Conservation (phyloP, 305 asterid genomes). For the Caryopteris hybrid region DNA sequence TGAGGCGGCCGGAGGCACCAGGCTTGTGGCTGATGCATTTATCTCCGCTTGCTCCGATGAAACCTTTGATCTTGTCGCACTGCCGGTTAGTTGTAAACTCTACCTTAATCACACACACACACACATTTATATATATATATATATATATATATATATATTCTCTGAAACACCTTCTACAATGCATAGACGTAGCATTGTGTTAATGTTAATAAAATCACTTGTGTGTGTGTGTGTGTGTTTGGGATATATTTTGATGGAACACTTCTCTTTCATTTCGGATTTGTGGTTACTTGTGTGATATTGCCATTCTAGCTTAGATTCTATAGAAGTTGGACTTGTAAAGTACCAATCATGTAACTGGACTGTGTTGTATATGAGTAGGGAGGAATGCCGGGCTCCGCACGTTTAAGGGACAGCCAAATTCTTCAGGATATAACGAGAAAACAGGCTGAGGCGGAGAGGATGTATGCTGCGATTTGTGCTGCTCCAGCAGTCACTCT, state of each 20-base stretch:
- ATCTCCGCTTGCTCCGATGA: constrained; percentile 60
- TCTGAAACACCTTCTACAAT: background rate
- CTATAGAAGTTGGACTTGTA: too few relatives aligned
- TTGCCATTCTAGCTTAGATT: too few relatives aligned
- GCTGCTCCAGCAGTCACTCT: constrained; percentile 96
- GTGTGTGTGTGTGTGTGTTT: too few relatives aligned
- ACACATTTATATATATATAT: too few relatives aligned
- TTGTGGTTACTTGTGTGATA: background rate
- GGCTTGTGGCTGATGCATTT: constrained; percentile 66
- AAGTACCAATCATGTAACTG: background rate
- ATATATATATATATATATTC: too few relatives aligned
- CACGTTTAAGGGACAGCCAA: constrained; percentile 71
- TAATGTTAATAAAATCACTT: background rate
- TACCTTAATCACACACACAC: background rate
- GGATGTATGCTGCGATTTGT: constrained; percentile 82
- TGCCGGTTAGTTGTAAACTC: constrained; percentile 52
- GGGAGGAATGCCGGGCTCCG: constrained; percentile 99
- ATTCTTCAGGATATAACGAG: constrained; percentile 61
- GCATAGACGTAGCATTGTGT: background rate
- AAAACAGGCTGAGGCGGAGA: constrained; percentile 69
- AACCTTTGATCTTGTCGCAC: constrained; percentile 66
- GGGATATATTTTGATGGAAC: background rate
- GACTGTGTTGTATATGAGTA: constrained; percentile 20
- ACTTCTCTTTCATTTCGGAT: background rate
- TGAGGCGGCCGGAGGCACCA: constrained; percentile 78